Conservation (phyloP, 108 stramenopile genomes). For the Nitzschia sp. region DNA sequence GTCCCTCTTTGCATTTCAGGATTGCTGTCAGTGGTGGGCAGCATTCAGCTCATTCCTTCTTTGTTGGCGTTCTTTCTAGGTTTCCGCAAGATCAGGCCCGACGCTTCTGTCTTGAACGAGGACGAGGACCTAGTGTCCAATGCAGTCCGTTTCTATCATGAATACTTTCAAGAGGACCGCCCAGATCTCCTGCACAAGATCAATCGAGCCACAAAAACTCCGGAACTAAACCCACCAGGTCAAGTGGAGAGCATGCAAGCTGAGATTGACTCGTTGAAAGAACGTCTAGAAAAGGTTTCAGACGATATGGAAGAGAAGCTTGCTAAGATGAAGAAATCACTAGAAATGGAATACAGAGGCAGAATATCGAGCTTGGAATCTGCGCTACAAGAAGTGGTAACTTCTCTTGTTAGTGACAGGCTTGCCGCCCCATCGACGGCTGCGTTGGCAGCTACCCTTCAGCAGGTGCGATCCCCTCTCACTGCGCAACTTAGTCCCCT, state of each 20-base stretch:
- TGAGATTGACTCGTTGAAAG: background rate
- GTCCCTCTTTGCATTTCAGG: background rate
- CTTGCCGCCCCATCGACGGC: background rate
- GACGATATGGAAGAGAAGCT: constrained; percentile 3
- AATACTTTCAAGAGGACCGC: constrained; percentile 52
- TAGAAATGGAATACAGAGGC: background rate
- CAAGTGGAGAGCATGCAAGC: constrained; percentile 6
- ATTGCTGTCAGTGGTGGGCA: background rate
- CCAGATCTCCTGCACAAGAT: constrained; percentile 63
- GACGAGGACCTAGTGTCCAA: constrained; percentile 4
- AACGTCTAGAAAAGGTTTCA: background rate
- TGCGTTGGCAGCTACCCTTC: background rate
- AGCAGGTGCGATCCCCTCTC: background rate
- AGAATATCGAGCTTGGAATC: constrained; percentile 1
- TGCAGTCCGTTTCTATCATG: constrained; percentile 51
- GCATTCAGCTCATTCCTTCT: background rate
- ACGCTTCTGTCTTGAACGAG: background rate
- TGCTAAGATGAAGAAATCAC: background rate
- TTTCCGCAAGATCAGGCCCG: constrained; percentile 2
- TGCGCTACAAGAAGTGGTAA: background rate
- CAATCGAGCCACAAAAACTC: constrained; percentile 20
- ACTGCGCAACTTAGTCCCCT: background rate
- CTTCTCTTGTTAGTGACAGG: background rate
- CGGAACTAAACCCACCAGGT: background rate
- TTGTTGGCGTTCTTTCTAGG: background rate